Conservation (phyloP, 345 rosid genomes). For the Salix purpurea region DNA sequence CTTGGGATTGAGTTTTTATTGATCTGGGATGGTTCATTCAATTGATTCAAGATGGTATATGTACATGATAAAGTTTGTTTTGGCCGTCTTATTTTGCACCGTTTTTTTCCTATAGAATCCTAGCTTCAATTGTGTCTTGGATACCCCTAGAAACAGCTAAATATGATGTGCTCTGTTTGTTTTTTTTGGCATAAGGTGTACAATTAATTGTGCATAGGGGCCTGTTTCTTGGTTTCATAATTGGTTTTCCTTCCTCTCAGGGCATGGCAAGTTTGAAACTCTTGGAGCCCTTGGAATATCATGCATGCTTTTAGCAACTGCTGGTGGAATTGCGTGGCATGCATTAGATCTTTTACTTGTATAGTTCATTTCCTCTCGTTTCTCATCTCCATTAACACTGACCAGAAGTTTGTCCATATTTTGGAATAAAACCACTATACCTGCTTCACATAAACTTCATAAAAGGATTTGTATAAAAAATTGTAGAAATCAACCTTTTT, state of each 20-base stretch:
- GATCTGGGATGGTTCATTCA: neutral
- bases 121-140: neutral
- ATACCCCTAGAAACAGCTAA: neutral
- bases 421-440: neutral
- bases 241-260: slow-evolving; percentile 30
- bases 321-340: slow-evolving; percentile 91
- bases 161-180: neutral
- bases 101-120: neutral
- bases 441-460: neutral
- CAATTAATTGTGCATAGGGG: neutral
- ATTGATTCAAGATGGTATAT: neutral
- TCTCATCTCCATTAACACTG: neutral
- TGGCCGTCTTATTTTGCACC: neutral
- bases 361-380: slow-evolving; percentile 21
- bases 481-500: slow-evolving; percentile 5
- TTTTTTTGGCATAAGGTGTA: neutral
- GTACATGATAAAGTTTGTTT: neutral
- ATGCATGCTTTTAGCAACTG: slow-evolving; percentile 84
- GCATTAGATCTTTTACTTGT: slow-evolving; percentile 63
- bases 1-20: too few species aligned
- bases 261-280: slow-evolving; percentile 91
- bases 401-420: neutral
- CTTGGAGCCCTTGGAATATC: slow-evolving; percentile 93
- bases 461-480: neutral
- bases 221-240: neutral